Evolutionary conservation across 176 grass and related monocot species (phyloP).

Genomic region (Rhipidocladum racemiflorum): DNA sequence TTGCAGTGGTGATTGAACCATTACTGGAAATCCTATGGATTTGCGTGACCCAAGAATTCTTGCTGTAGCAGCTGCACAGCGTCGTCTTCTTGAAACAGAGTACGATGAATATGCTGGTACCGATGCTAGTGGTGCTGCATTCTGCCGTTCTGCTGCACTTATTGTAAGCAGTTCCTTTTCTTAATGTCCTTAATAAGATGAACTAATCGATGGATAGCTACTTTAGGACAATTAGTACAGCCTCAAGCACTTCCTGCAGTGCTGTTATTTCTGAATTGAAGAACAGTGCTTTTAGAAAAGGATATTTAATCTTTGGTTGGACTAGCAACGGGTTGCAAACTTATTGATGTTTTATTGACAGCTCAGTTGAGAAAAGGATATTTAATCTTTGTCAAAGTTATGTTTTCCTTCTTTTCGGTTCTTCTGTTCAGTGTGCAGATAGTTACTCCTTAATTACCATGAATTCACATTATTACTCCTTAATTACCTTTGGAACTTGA

Average conservation of each 20-base stretch:
- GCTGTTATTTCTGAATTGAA: background rate
- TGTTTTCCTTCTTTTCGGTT: no score
- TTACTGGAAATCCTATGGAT: conserved; percentile 60
- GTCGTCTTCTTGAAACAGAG: conserved; percentile 84
- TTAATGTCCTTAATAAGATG: background rate
- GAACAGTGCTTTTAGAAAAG: background rate
- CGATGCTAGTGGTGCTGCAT: conserved; percentile 75
- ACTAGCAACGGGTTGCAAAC: no score
- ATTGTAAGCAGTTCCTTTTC: conserved; percentile 55
- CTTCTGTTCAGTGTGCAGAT: no score
- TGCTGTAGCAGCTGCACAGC: conserved; percentile 75
- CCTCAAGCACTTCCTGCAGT: background rate
- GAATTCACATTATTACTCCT: no score
- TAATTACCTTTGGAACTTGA: no score
- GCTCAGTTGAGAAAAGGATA: no score
- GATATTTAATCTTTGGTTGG: no score
- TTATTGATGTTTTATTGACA: no score
- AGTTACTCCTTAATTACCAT: no score
- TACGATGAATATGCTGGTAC: conserved; percentile 74
- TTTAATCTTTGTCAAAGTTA: no score
- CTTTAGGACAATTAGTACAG: background rate
- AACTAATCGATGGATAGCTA: background rate
- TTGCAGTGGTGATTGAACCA: conserved; percentile 74
- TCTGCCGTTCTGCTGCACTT: conserved; percentile 81
- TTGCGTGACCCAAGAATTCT: conserved; percentile 80